Evolutionary conservation across 2,329 filamentous ascomycete genomes (phyloP), one percentile per base, ranked within the genome.

Genomic region (Chaetomium sp.): DNA sequence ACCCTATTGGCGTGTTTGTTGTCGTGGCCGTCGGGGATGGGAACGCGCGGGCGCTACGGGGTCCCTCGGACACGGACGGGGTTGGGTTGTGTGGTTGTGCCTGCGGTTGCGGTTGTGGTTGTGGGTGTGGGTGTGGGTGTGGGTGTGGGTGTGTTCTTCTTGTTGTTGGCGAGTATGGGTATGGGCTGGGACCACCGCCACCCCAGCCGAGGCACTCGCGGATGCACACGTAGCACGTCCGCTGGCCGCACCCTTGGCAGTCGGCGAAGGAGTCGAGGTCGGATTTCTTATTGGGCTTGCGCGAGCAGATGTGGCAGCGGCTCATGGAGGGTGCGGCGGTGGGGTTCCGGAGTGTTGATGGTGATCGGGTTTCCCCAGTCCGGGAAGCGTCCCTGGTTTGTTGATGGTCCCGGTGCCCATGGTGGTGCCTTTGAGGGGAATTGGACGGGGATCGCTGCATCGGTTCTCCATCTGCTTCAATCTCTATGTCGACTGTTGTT

Each of bases 161-260:
- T 21, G 16, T n/a, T 33, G 27, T 29, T 5, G 27, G 16, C 16
- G 38, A 19, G 27, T 54, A 16, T 8, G 19, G 6, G 27, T n/a
- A n/a, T 21, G 45, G n/a, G 19, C 21, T 47, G 19, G 45, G 45
- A 12, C 45, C n/a, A 7, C n/a, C n/a, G 45, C 45, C 45, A 7
- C 8, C 45, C 79, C 81, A 83, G 2, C 84, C 84, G 13, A 82
- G 77, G 70, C 89, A 91, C 69, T 85, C 79, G 29, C 89, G 78
- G 53, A 90, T 83, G 73, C 89, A 91, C n/a, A 91, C 81, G 71
- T 84, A 90, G 73, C 89, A 91, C 0, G 88, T 85, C 50, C 87
- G 80, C 67, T 83, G 78, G 10, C 81, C 79, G 72, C 89, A 91
- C 16, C 84, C 82, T 69, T 84, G 78, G 73, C 89, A 91, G 70